Evolutionary conservation across 2,329 filamentous ascomycete genomes (phyloP).

Genomic region (Ilyonectria robusta): DNA sequence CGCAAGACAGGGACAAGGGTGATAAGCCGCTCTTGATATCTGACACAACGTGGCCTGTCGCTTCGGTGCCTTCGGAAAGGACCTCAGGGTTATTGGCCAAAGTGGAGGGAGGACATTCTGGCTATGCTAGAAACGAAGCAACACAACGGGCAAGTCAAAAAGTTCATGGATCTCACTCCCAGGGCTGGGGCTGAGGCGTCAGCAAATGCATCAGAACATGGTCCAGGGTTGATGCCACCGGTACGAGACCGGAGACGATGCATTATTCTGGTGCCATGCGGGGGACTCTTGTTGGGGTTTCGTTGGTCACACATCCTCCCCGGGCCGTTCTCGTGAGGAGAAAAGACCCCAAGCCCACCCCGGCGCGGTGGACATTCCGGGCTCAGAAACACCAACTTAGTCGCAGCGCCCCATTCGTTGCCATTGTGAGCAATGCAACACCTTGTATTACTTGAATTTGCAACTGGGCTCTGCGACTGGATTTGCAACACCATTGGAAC

Average conservation of each 20-base stretch:
- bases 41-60: background rate
- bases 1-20: background rate
- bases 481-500: slow-evolving; percentile 19
- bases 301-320: slow-evolving; percentile 32
- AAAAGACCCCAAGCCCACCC: slow-evolving; percentile 13
- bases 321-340: slow-evolving; percentile 40
- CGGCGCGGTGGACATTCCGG: slow-evolving; percentile 14
- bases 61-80: background rate
- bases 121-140: background rate
- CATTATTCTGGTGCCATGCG: slow-evolving; percentile 29
- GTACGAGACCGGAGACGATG: slow-evolving; percentile 21
- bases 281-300: slow-evolving; percentile 30
- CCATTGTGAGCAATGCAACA: background rate
- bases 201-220: slow-evolving; percentile 29
- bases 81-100: background rate
- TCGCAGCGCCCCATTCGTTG: slow-evolving; percentile 7
- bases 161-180: slow-evolving; percentile 22
- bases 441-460: background rate
- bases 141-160: slow-evolving; percentile 20
- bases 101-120: background rate
- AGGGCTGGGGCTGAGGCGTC: slow-evolving; percentile 15
- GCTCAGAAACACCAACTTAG: slow-evolving; percentile 3
- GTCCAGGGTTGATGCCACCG: slow-evolving; percentile 20
- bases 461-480: background rate
- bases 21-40: background rate